Percentiles rank a stretch among this genome's conserved stretches.
These are phyloP conservation scores for Cytauxzoon felis DNA, from an alignment of 169 alveolate species.

Conservation along the genomic window DNA sequence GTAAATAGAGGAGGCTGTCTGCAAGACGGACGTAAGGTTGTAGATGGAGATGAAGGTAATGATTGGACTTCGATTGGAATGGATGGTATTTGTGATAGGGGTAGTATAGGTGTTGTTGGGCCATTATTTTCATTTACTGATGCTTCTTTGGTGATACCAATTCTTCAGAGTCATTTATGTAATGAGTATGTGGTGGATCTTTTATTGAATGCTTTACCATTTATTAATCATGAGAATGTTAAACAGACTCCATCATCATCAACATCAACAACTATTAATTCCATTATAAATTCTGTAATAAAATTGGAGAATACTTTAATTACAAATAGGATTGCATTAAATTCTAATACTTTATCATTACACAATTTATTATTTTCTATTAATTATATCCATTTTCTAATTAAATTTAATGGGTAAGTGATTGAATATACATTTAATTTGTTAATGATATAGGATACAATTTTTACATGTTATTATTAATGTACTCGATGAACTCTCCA, in stretches of 20 bases:
- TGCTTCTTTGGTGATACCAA: not conserved
- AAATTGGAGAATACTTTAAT: conserved; percentile 52
- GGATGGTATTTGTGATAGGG: no score
- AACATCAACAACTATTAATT: conserved; percentile 1
- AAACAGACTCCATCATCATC: conserved; percentile 19
- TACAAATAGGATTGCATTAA: conserved; percentile 13
- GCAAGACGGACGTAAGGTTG: no score
- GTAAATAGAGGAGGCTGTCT: no score
- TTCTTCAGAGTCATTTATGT: conserved; percentile 8
- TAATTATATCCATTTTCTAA: conserved; percentile 27
- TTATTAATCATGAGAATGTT: conserved; percentile 25
- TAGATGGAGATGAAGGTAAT: no score
- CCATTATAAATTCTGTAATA: conserved; percentile 1
- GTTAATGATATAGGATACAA: no score
- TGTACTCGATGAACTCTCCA: not conserved
- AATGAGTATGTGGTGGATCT: not conserved
- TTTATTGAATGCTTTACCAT: conserved; percentile 13
- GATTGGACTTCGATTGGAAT: no score
- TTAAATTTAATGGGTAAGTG: not conserved
- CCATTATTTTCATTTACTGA: not conserved
- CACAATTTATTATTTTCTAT: conserved; percentile 34
- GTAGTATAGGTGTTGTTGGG: conserved; percentile 13
- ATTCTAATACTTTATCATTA: conserved; percentile 30
- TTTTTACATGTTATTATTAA: no score
- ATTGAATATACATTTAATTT: not conserved